Evolutionary conservation across 352 stramenopile species (phyloP), one percentile per base, ranked within the genome.

Genomic region (Plasmopara viticola): DNA sequence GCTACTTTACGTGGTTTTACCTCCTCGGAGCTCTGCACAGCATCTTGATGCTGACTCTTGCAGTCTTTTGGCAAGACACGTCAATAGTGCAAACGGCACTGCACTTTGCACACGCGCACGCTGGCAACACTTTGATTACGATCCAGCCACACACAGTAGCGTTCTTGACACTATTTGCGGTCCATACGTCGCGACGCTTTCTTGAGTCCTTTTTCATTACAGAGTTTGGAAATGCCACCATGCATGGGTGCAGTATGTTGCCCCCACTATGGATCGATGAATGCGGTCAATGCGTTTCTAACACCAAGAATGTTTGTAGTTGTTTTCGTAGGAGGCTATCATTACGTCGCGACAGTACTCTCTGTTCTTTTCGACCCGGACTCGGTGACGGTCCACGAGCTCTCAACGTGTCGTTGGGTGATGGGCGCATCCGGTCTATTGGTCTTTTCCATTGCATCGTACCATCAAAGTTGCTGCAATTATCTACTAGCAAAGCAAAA

Each of bases 1-100:
- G 69, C 35, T 70, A 61, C 29, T 90, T 74, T 75, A 87, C 72
- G 54, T 83, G 72, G 69, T 90, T 90, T 55, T 90, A 90, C 53
- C 56, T 87, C 12, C 51, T 72, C 6, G 79, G 77, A 43, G 64
- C 73, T 1, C 5, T 79, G 18, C 71, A 82, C 48, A 86, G 78
- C 51, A 42, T 45, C n/a, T 34, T 60, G 2, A 50, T 78, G 12
- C 30, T 79, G 40, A n/a, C 54, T 17, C 41, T 74, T 37, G 37
- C 70, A 33, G 13, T 62, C 5, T 38, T 71, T 10, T 74, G 56
- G 28, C 57, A 71, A 17, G 53, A 76, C 6, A 66, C 62, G 2
- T 25, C 49, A 37, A 35, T 55, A n/a, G 39, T 71, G 4, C 76
- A 85, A 63, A 41, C 29, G 1, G 34, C 51, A 4, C 56, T 90